Conservation (phyloP, 129 eudicot genomes). For the Centella asiatica region DNA sequence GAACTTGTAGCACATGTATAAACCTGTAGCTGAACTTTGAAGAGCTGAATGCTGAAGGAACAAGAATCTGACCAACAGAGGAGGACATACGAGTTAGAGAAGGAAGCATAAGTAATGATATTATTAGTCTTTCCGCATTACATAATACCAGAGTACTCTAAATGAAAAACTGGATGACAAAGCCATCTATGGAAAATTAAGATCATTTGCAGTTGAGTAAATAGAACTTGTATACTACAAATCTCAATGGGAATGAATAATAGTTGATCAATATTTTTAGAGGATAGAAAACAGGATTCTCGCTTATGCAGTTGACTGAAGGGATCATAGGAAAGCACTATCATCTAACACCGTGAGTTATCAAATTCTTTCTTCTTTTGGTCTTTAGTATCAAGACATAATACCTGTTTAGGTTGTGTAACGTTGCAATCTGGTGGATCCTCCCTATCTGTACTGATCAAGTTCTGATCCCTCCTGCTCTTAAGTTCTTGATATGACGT, state of each 20-base stretch:
- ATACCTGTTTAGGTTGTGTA: conserved; percentile 24
- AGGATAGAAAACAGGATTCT: neutral
- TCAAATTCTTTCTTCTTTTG: neutral
- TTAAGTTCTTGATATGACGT: conserved; percentile 10
- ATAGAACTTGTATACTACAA: neutral
- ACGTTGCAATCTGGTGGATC: conserved; percentile 12
- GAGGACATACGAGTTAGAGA: conserved; percentile 1
- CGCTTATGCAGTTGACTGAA: neutral
- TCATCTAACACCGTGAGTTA: neutral
- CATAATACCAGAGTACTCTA: neutral
- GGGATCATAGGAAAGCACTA: no score
- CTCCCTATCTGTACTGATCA: conserved; percentile 3
- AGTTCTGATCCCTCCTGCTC: conserved; percentile 19
- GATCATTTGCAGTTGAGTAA: neutral
- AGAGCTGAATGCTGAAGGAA: conserved; percentile 9
- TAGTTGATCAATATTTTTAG: no score
- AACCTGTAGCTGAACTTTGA: conserved; percentile 24
- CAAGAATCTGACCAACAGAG: neutral
- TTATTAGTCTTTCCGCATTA: neutral
- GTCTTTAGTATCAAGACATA: neutral
- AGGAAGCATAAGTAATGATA: neutral
- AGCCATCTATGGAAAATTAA: neutral
- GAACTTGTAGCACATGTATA: neutral
- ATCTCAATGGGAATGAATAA: no score
- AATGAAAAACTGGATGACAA: neutral